These are phyloP conservation scores for Moringa oleifera DNA, from an alignment of 345 rosid species.

Conservation along the genomic window DNA sequence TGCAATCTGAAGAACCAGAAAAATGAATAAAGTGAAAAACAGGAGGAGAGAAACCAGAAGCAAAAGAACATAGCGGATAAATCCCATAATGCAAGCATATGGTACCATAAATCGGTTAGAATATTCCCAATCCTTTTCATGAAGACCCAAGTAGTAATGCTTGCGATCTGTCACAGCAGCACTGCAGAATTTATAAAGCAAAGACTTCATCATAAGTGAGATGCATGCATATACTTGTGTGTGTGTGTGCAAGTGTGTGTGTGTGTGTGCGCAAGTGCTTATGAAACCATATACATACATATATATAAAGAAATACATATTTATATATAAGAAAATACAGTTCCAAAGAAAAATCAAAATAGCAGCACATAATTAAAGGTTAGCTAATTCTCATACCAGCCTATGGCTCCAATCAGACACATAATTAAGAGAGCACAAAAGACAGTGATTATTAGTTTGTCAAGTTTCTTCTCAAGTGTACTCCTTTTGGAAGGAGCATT, in stretches of 20 bases:
- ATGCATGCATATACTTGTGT: neutral
- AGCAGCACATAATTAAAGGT: constrained; percentile 17
- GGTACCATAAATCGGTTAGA: constrained; percentile 77
- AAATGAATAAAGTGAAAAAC: constrained; percentile 14
- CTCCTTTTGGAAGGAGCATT: constrained; percentile 99
- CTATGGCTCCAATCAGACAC: constrained; percentile 92
- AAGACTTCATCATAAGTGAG: constrained; percentile 8
- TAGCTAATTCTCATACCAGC: constrained; percentile 48
- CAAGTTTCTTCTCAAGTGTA: constrained; percentile 97
- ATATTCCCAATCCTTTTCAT: constrained; percentile 52
- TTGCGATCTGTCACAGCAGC: constrained; percentile 73
- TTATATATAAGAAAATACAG: constrained; percentile 4
- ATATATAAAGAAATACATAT: too few species aligned
- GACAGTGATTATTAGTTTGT: constrained; percentile 89
- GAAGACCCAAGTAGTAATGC: constrained; percentile 65
- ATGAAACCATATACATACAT: too few species aligned
- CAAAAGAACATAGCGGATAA: neutral
- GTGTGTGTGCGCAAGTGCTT: too few species aligned
- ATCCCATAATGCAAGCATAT: constrained; percentile 16
- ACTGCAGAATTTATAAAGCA: constrained; percentile 48
- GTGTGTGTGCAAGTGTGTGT: too few species aligned
- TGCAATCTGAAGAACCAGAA: constrained; percentile 56
- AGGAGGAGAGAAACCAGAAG: constrained; percentile 8
- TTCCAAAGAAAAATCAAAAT: constrained; percentile 7
- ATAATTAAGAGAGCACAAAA: constrained; percentile 78